Evolutionary conservation across 108 stramenopile genomes (phyloP).

Genomic region (Skeletonema marinoi): DNA sequence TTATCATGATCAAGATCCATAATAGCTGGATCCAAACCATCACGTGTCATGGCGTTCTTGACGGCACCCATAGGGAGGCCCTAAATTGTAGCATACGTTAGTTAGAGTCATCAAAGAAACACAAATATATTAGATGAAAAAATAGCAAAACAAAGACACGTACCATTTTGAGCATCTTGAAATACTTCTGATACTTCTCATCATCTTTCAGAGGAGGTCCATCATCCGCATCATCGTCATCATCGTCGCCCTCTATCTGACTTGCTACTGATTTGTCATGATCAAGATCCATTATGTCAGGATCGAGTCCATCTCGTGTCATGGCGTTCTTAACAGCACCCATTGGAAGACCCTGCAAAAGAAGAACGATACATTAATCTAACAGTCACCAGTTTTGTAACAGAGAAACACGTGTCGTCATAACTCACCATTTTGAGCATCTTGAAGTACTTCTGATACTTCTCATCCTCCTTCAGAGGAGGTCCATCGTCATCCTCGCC

Average conservation of each 20-base stretch:
- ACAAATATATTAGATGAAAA: neutral
- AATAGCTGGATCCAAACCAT: conserved; percentile 74
- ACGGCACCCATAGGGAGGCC: conserved; percentile 75
- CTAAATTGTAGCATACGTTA: neutral
- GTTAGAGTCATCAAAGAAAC: neutral
- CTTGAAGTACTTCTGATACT: conserved; percentile 75
- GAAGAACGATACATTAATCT: neutral
- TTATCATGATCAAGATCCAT: conserved; percentile 77
- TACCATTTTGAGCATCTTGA: conserved; percentile 68
- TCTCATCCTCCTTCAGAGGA: conserved; percentile 71
- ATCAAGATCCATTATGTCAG: conserved; percentile 54
- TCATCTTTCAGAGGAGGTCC: conserved; percentile 68
- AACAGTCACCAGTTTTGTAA: neutral
- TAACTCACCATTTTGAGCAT: conserved; percentile 50
- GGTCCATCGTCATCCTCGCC: conserved; percentile 26
- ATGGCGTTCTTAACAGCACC: conserved; percentile 72
- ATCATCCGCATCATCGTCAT: conserved; percentile 15
- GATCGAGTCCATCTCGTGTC: conserved; percentile 57
- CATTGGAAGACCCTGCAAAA: conserved; percentile 61
- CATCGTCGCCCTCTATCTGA: conserved; percentile 16
- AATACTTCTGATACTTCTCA: conserved; percentile 67
- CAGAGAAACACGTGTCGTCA: neutral
- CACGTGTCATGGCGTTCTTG: conserved; percentile 62
- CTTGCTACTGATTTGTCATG: conserved; percentile 45
- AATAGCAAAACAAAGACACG: neutral